Evolutionary conservation across 192 early-diverging fungal genomes (phyloP).

Genomic region (Lobosporangium transversale): DNA sequence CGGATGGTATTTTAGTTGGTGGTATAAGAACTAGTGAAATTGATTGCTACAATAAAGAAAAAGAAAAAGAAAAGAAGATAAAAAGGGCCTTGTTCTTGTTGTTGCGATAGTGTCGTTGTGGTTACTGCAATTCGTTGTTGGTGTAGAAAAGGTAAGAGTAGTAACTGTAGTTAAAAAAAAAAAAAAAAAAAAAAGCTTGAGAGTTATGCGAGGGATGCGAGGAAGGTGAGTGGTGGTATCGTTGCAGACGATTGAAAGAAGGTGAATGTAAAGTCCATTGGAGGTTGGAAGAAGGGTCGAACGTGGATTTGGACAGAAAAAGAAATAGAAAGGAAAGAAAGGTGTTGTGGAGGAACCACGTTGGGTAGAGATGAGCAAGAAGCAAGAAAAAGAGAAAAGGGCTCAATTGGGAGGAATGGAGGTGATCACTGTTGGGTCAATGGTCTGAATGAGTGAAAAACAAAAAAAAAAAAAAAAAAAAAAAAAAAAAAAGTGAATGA

Average conservation of each 20-base stretch:
- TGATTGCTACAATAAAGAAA: no score
- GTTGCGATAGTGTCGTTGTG: background rate
- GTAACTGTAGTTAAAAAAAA: background rate
- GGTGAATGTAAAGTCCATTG: slow-evolving; percentile 15
- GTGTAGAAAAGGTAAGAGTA: background rate
- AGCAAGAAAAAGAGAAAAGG: background rate
- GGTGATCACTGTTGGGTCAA: no score
- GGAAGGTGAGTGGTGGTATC: slow-evolving; percentile 8
- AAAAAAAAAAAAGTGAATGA: no score
- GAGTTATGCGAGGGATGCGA: background rate
- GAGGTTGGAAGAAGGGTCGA: background rate
- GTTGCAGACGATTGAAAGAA: slow-evolving; percentile 20
- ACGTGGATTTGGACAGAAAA: slow-evolving; percentile 4
- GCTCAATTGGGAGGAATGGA: background rate
- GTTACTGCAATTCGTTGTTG: background rate
- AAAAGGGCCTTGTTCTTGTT: background rate
- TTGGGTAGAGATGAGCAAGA: background rate
- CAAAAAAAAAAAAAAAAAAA: no score
- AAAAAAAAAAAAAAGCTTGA: background rate
- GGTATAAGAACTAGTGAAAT: no score
- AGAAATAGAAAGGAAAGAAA: background rate
- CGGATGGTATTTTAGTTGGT: no score
- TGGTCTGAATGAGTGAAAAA: no score
- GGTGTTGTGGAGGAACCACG: background rate
- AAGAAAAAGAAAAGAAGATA: background rate